Evolutionary conservation across 306 rosid species (phyloP), one percentile per base, ranked within the genome.

Genomic region (Hippophae tibetana): DNA sequence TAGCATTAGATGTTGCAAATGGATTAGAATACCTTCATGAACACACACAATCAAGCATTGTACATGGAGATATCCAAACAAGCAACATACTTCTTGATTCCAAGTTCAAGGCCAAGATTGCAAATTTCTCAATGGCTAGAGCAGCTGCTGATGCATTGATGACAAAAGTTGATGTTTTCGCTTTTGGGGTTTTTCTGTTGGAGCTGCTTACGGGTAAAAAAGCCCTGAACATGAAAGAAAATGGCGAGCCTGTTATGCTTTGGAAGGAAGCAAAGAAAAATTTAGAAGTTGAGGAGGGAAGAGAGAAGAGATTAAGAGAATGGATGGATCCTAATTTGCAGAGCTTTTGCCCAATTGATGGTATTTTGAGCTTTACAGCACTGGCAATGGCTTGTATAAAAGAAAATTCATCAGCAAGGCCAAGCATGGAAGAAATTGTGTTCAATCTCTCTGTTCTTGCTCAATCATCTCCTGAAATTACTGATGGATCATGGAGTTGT

Each of bases 11-110:
- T 70, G 75, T 90, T 47, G 90, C 97, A 12, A 74, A 73, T 67
- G 94, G 94, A 51, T 65, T 86, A 67, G 85, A 86, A 63, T 90
- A 90, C 77, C 45, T 86, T 82, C 97, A 90, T 18, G 97, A 90
- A 50, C 97, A n/a, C 76, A 81, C 79, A n/a, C 74, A 70, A 49
- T 94, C 90, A 23, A 84, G 86, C 65, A 72, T 86, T 5, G 87
- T 84, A 56, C 97, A 86, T 64, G 69, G 77, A 72, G 89, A 86
- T 68, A 84, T 90, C 62, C 68, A 79, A 75, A 72, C 86, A 7
- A 70, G 78, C 18, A 90, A 84, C 70, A 75, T 90, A 68, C 89
- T 90, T 64, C 81, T 90, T 1, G 94, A 84, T 64, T 60, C 79
- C 0, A 79, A 47, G 48, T 71, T 80, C 52, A 90, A 82, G 82